Percentiles rank a stretch among this genome's conserved stretches.
phyloP scores from a whole-genome alignment of 1,284 basidiomycete genomes.

The Pseudozyma sp. region DNA sequence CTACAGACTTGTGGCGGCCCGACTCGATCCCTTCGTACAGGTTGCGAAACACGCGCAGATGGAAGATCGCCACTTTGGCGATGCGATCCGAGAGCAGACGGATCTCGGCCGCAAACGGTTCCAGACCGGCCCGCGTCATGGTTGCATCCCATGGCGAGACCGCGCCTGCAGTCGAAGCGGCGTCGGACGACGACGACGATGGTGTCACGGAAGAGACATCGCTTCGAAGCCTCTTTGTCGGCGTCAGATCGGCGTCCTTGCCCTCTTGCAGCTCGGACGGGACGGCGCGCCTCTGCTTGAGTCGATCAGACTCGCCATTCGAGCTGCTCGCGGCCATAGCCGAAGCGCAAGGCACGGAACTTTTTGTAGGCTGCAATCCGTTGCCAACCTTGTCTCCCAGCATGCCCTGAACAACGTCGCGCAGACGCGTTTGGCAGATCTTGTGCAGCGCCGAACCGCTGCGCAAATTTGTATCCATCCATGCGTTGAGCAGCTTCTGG shows the following conservation, averaged over 20 bases:
- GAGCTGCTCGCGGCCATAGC: neutral
- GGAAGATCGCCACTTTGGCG: slow-evolving; percentile 57
- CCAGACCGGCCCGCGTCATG: slow-evolving; percentile 49
- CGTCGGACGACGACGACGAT: neutral
- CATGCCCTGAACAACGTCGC: slow-evolving; percentile 46
- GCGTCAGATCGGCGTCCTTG: neutral
- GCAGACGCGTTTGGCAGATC: slow-evolving; percentile 54
- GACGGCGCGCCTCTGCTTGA: slow-evolving; percentile 19
- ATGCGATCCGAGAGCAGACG: slow-evolving; percentile 53
- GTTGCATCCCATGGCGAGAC: slow-evolving; percentile 28
- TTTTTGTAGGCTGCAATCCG: slow-evolving; percentile 13
- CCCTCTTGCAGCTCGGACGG: slow-evolving; percentile 5
- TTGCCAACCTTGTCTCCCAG: slow-evolving; percentile 35
- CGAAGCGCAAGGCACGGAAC: neutral
- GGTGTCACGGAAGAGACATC: neutral
- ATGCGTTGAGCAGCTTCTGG: slow-evolving; percentile 53
- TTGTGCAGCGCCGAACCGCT: slow-evolving; percentile 50
- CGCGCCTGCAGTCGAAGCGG: neutral
- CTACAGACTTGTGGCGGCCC: slow-evolving; percentile 14
- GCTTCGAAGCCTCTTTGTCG: slow-evolving; percentile 20
- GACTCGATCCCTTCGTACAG: slow-evolving; percentile 49
- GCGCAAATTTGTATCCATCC: slow-evolving; percentile 58
- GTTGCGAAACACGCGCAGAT: slow-evolving; percentile 55
- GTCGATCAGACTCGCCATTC: neutral
- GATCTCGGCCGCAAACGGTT: slow-evolving; percentile 56